Conservation (phyloP, 208 protist species). For the Wallacemonas rigidus region DNA sequence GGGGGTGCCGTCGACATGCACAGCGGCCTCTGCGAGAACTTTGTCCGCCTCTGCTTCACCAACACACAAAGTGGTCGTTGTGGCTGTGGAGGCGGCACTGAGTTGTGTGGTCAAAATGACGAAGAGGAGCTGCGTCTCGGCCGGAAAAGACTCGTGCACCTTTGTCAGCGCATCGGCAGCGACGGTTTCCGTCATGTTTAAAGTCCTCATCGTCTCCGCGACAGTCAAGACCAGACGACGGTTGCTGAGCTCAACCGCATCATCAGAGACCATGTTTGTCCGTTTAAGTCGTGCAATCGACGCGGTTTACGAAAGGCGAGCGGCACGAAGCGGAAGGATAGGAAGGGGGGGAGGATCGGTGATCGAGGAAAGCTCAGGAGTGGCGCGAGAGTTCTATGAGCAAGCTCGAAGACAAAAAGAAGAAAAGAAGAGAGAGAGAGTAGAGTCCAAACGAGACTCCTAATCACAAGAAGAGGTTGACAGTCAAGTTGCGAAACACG, state of each 20-base stretch:
- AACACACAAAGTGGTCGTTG: conserved; percentile 27
- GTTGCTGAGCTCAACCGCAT: neutral
- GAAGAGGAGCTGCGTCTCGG: conserved; percentile 9
- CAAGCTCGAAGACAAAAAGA: neutral
- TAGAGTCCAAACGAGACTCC: neutral
- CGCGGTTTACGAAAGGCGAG: neutral
- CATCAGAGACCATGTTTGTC: neutral
- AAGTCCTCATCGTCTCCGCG: conserved; percentile 9
- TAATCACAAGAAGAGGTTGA: too few species aligned
- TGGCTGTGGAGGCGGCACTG: neutral
- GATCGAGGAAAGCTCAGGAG: too few species aligned
- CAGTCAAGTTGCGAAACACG: too few species aligned
- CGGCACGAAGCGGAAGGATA: neutral
- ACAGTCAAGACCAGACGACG: conserved; percentile 12
- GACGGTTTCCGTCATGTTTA: neutral
- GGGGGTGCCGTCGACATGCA: neutral
- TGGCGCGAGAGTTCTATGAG: neutral
- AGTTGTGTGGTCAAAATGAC: neutral
- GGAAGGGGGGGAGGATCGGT: neutral
- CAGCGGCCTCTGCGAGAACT: neutral
- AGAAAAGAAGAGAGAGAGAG: neutral
- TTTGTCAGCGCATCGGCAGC: neutral
- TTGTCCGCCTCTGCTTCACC: neutral
- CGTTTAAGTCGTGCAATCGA: too few species aligned
- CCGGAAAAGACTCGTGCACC: conserved; percentile 1